Base-by-base conservation (phyloP, 805 yeast genomes). In the Ogataea philodendri region DNA sequence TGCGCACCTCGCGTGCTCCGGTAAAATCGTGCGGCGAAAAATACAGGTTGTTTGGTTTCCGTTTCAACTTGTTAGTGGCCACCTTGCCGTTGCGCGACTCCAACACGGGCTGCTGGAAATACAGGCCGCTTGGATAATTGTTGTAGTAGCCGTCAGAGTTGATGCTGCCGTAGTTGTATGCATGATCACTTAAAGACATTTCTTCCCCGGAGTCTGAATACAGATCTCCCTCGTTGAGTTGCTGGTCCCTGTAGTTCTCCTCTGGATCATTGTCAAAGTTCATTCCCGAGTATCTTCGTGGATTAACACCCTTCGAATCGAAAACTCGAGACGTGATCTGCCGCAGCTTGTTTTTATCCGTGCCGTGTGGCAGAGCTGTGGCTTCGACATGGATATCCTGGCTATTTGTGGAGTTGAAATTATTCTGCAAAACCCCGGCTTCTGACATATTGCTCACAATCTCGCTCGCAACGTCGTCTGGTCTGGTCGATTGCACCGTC, bases 241-340 rank as follows among this genome's bases (percentile, higher is more conserved):
- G 37, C 9, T 37, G 44, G 8, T 31, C 39, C 7, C 35, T 14
- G 5, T 39, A 49, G 26, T 36, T 48, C 9, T 65, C 70, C 42
- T 72, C 80, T 40, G 68, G 67, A 35, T 67, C 75, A 37, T 74
- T 81, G 26, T 70, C 77, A 13, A 66, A 43, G 6, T 57, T 52
- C 23, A 58, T 73, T 14, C 83, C 84, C 14, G 88, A 79, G 50
- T 83, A 82, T 21, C 88, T 63, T 51, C 89, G 67, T 5, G 86
- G 76, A 30, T 79, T 83, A 0, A 81, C 75, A 1, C 86, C 88
- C 47, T 76, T 81, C 9, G 76, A 72, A 49, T 83, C 90, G 57
- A 84, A 83, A 5, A 83, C 60, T 43, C 80, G 79, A 1, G 88
- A 81, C 0, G 88, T 80, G 2, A 87, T 81, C 2, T 88, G 60